Evolutionary conservation across 306 rosid genomes (phyloP).

Genomic region (Cicer judaicum): DNA sequence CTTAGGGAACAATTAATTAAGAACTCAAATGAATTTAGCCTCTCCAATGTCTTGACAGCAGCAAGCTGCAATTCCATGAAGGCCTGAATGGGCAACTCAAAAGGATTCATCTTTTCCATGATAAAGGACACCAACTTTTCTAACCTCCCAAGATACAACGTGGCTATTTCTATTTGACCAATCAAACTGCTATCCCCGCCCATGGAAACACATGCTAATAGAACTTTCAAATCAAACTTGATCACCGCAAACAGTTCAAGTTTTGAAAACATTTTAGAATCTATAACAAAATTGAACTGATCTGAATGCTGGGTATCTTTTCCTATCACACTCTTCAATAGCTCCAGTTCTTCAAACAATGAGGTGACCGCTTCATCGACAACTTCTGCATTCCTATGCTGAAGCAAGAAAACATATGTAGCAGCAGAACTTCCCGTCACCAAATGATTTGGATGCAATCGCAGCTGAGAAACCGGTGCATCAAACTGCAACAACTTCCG

Average conservation of each 20-base stretch:
- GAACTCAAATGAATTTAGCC: slow-evolving; percentile 66
- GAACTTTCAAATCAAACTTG: slow-evolving; percentile 81
- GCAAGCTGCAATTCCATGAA: slow-evolving; percentile 76
- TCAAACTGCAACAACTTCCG: slow-evolving; percentile 75
- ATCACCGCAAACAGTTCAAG: slow-evolving; percentile 73
- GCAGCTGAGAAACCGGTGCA: slow-evolving; percentile 72
- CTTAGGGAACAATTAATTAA: slow-evolving; percentile 59
- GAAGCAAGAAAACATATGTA: slow-evolving; percentile 90
- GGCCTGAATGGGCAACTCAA: slow-evolving; percentile 65
- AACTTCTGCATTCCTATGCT: slow-evolving; percentile 83
- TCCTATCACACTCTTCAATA: slow-evolving; percentile 68
- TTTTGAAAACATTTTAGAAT: slow-evolving; percentile 61
- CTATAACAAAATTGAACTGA: slow-evolving; percentile 40
- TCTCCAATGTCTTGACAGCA: slow-evolving; percentile 71
- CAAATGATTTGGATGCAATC: slow-evolving; percentile 87
- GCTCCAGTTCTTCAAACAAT: slow-evolving; percentile 70
- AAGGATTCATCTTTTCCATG: slow-evolving; percentile 69
- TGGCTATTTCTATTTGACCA: slow-evolving; percentile 57
- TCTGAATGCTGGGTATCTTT: slow-evolving; percentile 48
- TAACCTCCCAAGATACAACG: slow-evolving; percentile 63
- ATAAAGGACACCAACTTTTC: slow-evolving; percentile 67
- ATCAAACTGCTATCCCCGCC: slow-evolving; percentile 60
- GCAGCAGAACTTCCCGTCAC: slow-evolving; percentile 90
- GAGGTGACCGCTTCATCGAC: slow-evolving; percentile 68
- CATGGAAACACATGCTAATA: slow-evolving; percentile 69